Conservation (phyloP, 768 basidiomycete species). For the Obba rivulosa region DNA sequence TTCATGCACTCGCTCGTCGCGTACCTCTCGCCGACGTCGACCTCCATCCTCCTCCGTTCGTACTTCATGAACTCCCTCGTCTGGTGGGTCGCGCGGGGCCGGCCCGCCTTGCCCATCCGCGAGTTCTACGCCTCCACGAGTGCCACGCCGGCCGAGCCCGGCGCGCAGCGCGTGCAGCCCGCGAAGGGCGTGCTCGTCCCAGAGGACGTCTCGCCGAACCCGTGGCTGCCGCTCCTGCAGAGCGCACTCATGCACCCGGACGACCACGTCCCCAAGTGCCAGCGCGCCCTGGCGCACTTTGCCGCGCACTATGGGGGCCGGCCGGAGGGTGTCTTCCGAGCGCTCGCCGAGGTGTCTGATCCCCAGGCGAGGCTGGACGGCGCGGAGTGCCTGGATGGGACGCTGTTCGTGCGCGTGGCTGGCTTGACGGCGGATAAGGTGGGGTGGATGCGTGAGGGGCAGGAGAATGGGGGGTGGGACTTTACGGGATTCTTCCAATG, state of each 20-base stretch:
- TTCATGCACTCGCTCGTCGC: constrained; percentile 49
- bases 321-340: constrained; percentile 22
- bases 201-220: constrained; percentile 38
- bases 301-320: constrained; percentile 37
- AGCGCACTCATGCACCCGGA: constrained; percentile 49
- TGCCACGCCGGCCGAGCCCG: constrained; percentile 17
- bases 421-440: constrained; percentile 29
- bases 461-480: constrained; percentile 21
- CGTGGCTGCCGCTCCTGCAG: constrained; percentile 52
- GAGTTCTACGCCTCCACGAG: constrained; percentile 37
- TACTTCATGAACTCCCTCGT: constrained; percentile 49
- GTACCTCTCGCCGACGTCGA: constrained; percentile 32
- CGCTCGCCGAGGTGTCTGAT: constrained; percentile 5
- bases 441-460: constrained; percentile 37
- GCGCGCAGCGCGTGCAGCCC: constrained; percentile 15
- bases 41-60: constrained; percentile 48
- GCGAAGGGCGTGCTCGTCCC: constrained; percentile 25
- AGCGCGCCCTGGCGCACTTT: constrained; percentile 43
- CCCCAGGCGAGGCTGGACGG: constrained; percentile 28
- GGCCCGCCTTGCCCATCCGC: constrained; percentile 42
- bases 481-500: constrained; percentile 20
- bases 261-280: constrained; percentile 45
- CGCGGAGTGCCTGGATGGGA: constrained; percentile 52
- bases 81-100: constrained; percentile 55
- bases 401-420: constrained; percentile 54